Conservation (phyloP, 768 basidiomycete genomes). For the Phlebiopsis flavidoalba region DNA sequence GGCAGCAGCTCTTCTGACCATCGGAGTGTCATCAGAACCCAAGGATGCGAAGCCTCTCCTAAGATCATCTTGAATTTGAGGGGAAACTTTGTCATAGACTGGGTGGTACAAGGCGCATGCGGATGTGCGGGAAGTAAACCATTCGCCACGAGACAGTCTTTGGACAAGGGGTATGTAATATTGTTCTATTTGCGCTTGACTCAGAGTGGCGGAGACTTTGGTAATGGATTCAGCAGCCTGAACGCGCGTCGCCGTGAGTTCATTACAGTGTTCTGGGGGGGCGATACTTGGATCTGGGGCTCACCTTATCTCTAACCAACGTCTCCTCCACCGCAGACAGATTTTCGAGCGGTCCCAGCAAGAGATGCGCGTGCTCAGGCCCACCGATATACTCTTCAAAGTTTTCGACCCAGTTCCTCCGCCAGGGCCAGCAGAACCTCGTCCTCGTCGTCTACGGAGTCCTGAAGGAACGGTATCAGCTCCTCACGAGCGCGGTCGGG, state of each 20-base stretch:
- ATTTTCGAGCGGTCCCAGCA: constrained; percentile 91
- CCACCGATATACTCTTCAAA: constrained; percentile 97
- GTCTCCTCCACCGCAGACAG: constrained; percentile 97
- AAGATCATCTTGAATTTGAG: constrained; percentile 77
- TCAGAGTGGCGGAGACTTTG: constrained; percentile 76
- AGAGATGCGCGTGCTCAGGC: constrained; percentile 74
- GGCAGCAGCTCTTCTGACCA: constrained; percentile 95
- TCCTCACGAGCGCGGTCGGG: constrained; percentile 94
- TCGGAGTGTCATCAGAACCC: constrained; percentile 93
- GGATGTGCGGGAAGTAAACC: constrained; percentile 98
- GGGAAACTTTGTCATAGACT: constrained; percentile 77
- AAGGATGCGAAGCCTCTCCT: constrained; percentile 79
- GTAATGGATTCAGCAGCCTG: constrained; percentile 96
- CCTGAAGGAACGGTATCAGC: constrained; percentile 94
- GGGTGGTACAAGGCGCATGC: constrained; percentile 91
- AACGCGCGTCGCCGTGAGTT: background rate
- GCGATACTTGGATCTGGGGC: background rate
- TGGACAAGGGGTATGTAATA: constrained; percentile 88
- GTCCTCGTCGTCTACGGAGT: constrained; percentile 99
- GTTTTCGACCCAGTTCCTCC: constrained; percentile 86
- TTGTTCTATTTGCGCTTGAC: constrained; percentile 77
- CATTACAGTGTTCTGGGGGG: background rate
- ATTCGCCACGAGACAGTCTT: constrained; percentile 88
- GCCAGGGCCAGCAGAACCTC: constrained; percentile 94
- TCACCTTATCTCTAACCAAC: constrained; percentile 93